Evolutionary conservation across 2,329 filamentous ascomycete species (phyloP).

Genomic region (Cadophora malorum): DNA sequence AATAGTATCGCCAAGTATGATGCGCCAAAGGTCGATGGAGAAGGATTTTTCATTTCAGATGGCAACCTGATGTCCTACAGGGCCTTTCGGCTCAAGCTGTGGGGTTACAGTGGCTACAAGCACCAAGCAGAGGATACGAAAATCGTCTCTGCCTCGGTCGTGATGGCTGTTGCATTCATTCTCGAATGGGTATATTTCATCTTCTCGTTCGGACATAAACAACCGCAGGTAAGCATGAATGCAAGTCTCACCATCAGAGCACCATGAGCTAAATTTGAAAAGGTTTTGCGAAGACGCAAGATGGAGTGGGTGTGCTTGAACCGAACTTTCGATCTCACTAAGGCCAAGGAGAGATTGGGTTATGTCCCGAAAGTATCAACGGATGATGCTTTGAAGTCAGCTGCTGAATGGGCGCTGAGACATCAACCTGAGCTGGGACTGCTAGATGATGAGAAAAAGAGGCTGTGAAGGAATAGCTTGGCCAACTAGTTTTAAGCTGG

Average conservation of each 20-base stretch:
- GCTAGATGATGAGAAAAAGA: neutral
- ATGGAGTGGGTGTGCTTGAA: slow-evolving; percentile 20
- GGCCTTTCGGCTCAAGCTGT: slow-evolving; percentile 22
- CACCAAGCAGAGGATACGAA: slow-evolving; percentile 12
- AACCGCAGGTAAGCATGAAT: neutral
- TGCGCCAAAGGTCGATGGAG: slow-evolving; percentile 20
- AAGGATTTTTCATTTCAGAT: slow-evolving; percentile 29
- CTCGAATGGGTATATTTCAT: slow-evolving; percentile 24
- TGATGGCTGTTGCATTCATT: slow-evolving; percentile 17
- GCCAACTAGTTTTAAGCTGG: too few relatives aligned
- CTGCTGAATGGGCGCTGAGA: slow-evolving; percentile 1
- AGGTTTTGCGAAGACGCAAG: neutral
- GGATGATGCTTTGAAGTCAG: slow-evolving; percentile 11
- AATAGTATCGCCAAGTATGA: neutral
- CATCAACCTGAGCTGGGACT: neutral
- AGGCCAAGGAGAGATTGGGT: slow-evolving; percentile 17
- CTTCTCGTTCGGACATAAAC: slow-evolving; percentile 9
- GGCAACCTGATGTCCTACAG: slow-evolving; percentile 25
- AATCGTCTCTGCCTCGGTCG: slow-evolving; percentile 19
- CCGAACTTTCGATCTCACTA: slow-evolving; percentile 15
- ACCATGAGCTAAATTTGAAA: neutral
- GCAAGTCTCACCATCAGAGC: neutral
- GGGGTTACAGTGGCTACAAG: slow-evolving; percentile 13
- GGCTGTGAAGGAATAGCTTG: neutral
- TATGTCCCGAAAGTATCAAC: slow-evolving; percentile 4